Evolutionary conservation across 2,329 filamentous ascomycete species (phyloP), one percentile per base, ranked within the genome.

Genomic region (Aspergillus chevalieri): DNA sequence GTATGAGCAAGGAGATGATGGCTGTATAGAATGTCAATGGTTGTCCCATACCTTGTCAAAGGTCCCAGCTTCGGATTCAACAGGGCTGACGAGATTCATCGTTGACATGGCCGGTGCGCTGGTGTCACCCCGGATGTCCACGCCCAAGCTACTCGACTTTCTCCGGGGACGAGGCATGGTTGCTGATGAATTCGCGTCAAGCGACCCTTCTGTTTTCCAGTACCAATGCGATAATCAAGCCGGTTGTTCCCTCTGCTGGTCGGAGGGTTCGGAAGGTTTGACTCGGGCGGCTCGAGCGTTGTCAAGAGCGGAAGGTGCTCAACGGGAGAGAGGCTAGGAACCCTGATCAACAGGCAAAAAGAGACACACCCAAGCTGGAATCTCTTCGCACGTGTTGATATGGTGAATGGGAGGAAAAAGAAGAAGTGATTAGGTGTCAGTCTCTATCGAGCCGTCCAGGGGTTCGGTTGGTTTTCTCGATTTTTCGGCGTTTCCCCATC

Each of bases 41-140:
- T 21, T 21, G 49, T 48, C 6, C 30, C 56, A 49, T 62, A 68
- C 65, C 65, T 68, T 59, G 42, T 57, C 57, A 57, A 56, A 58
- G 7, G 12, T 4, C 19, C 38, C 38, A 19, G 38, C 8, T 41
- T 41, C 38, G 10, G 38, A 41, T 39, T 62, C 61, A 50, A 60
- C 62, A 43, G 63, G 64, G 52, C 57, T 69, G 55, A 62, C 61
- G 55, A 64, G 60, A 43, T 65, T 68, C 66, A 75, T 69, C 34
- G 72, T 75, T 22, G 73, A 73, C 58, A 75, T 67, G 19, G 73
- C 73, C 33, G 73, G 71, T 14, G 67, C 73, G 47, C 68, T 68
- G 36, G 73, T 76, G 54, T 75, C 73, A 41, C 73, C 73, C 50
- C 70, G 67, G 53, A 74, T 74, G 52, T 75, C 73, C 51, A 64